Evolutionary conservation across 2,329 filamentous ascomycete genomes (phyloP), one percentile per base, ranked within the genome.

Genomic region (Aspergillus carbonarius): DNA sequence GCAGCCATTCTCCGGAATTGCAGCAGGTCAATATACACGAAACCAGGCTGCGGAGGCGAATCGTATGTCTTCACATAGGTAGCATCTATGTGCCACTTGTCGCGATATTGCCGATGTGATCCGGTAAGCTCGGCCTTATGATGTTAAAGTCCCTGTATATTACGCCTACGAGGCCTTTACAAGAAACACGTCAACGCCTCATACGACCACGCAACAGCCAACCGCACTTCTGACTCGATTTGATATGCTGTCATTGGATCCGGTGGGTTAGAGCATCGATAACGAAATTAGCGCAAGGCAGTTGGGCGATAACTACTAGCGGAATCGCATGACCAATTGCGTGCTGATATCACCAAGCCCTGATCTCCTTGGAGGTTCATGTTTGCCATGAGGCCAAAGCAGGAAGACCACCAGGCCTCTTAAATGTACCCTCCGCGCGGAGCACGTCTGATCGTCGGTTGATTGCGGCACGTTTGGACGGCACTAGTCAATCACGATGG

Each of bases 1-100:
- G 27, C 51, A 58, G 27, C 48, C 55, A 15, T 42, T 46, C 17
- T 56, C 50, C 55, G 42, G 46, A 35, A 54, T 51, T 23, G 30
- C 49, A 46, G 39, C 34, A 32, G 46, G 20, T 27, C 51, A 59
- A 63, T 64, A 20, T 60, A 64, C 27, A 48, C 59, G 62, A 63
- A 63, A 64, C 62, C n/a, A 7, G 51, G 12, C 10, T 32, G n/a
- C 15, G 51, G 37, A 18, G 39, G 37, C 25, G 15, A 30, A 30
- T 40, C 20, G 23, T 25, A 27, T 40, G 37, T 9, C 12, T 17
- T 48, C n/a, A 23, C 23, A 23, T 23, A 3, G 23, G 23, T 23
- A 23, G 23, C 23, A 23, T 23, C 23, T 23, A 17, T 30, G n/a
- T 48, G 44, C 9, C n/a, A 25, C 44, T 17, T 48, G 23, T 48